Percentiles rank a stretch among this genome's conserved stretches.
Evolutionary conservation across 805 yeast species (phyloP).

Genomic region (Brettanomyces naardenensis): DNA sequence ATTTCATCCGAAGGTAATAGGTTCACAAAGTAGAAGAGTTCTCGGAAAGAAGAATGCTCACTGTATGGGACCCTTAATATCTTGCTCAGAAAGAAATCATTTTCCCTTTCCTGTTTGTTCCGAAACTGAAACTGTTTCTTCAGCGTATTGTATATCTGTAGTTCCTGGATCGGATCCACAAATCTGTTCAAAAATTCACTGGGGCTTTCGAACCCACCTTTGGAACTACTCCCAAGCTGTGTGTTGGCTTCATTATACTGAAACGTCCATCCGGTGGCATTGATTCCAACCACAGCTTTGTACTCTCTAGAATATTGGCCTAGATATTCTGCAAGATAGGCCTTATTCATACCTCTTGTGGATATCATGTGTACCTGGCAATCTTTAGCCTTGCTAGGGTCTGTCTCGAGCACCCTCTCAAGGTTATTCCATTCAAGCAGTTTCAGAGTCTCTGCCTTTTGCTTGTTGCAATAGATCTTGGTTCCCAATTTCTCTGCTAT

Average conservation of each 20-base stretch:
- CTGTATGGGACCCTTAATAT: constrained; percentile 57
- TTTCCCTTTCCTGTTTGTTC: constrained; percentile 1
- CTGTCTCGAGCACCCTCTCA: constrained; percentile 30
- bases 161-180: neutral
- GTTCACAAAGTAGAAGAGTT: constrained; percentile 58
- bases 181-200: constrained; percentile 6
- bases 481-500: constrained; percentile 45
- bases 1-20: constrained; percentile 42
- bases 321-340: constrained; percentile 41
- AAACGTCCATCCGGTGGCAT: constrained; percentile 93
- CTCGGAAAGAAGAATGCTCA: constrained; percentile 88
- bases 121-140: constrained; percentile 5
- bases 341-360: constrained; percentile 45
- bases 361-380: constrained; percentile 69
- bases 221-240: neutral
- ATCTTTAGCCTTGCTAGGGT: constrained; percentile 25
- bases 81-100: constrained; percentile 11
- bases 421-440: constrained; percentile 39
- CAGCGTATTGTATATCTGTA: neutral
- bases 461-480: constrained; percentile 46
- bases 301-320: constrained; percentile 37
- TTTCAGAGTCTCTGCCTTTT: constrained; percentile 38
- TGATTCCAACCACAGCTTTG: constrained; percentile 59
- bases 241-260: constrained; percentile 10
- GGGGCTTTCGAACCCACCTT: constrained; percentile 6